Evolutionary conservation across 1,284 basidiomycete genomes (phyloP), one percentile per base, ranked within the genome.

Genomic region (Leccinum solheimii): DNA sequence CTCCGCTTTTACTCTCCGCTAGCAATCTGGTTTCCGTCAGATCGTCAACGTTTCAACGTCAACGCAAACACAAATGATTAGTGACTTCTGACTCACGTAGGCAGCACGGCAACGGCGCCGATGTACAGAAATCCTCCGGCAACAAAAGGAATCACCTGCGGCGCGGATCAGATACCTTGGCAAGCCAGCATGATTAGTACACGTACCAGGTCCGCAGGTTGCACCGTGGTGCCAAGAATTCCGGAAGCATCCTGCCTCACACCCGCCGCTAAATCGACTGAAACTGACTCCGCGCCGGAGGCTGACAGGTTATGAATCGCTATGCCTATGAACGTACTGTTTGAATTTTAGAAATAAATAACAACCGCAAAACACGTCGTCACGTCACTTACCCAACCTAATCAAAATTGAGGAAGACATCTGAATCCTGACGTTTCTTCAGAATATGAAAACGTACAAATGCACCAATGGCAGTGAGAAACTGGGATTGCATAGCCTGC

Each of bases 41-140:
- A 63, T 54, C 60, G 58, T 63, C 53, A 53, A 60, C 60, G 64
- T 55, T 30, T 59, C 43, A 23, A 62, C 26, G 26, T 51, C 49
- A 51, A 51, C 11, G 0, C 14, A 21, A 13, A 23, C 45, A 48
- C 13, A 23, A 13, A 48, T 5, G 45, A 21, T 27, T 51, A 62
- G 45, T 55, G 36, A 58, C 40, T 58, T 30, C 40, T 49, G 5
- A 83, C 89, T 71, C 81, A 92, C 90, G 90, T 91, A 68, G 93
- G 93, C 65, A 95, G 79, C 59, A 95, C 93, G 57, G 92, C 92
- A 58, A 95, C 94, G 49, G 91, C 91, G 19, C 92, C 93, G 68
- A 95, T 95, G 77, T 95, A 95, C 72, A 95, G 80, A 79, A 95
- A 95, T n/a, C 93, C 93, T 69, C 93, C 93, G 55, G 93, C 93